phyloP scores from a whole-genome alignment of 441 rosid species.

The Euphorbia celastroides region DNA sequence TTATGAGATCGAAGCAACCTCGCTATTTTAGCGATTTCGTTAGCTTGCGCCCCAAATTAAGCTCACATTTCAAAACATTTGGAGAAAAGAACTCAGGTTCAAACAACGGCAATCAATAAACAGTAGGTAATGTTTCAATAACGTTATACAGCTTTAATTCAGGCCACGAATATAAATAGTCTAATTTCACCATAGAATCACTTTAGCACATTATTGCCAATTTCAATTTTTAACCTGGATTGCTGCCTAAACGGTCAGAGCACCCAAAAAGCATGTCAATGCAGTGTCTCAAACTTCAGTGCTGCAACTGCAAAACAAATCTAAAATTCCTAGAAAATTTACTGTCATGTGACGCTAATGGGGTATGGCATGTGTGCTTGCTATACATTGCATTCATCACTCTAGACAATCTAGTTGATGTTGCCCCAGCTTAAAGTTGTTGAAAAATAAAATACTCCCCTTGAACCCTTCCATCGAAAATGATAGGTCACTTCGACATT shows the following conservation, averaged over 20 bases:
- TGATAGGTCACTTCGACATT: too few relatives aligned
- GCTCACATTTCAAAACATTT: not conserved
- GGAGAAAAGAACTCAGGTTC: not conserved
- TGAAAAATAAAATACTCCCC: not conserved
- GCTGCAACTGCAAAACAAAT: not conserved
- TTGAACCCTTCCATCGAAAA: too few relatives aligned
- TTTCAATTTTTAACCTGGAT: too few relatives aligned
- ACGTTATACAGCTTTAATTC: not conserved
- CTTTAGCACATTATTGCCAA: not conserved
- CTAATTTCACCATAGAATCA: not conserved
- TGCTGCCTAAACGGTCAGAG: too few relatives aligned
- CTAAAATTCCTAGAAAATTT: not conserved
- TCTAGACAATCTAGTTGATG: not conserved
- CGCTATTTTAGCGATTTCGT: not conserved
- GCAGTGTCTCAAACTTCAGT: not conserved
- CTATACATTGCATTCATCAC: not conserved
- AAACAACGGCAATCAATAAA: not conserved
- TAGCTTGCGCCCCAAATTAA: not conserved
- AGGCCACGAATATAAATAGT: not conserved
- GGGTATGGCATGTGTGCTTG: too few relatives aligned
- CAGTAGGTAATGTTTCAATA: too few relatives aligned
- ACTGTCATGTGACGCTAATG: not conserved
- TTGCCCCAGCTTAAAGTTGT: not conserved
- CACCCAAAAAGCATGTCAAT: not conserved
- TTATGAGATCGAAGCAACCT: slow-evolving; percentile 2